Evolutionary conservation across 176 grass and related monocot genomes (phyloP), one percentile per base, ranked within the genome.

Genomic region (Cenchrus fungigraminus): DNA sequence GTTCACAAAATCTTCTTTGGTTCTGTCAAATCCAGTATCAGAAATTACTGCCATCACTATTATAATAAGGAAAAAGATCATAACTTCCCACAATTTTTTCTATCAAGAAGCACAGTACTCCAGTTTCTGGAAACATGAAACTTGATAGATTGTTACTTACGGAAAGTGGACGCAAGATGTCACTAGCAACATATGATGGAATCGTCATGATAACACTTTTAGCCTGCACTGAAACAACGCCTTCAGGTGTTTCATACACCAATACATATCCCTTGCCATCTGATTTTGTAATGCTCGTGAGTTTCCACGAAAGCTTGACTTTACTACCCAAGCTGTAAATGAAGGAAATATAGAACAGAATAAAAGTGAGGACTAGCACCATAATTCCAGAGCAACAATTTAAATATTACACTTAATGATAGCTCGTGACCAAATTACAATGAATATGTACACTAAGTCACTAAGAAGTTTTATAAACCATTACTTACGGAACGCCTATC

Each of bases 221-320:
- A 86, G 88, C 87, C 82, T 90, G 83, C 82, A 99, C 88, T 15
- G 84, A 91, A 68, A 83, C 84, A 19, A 64, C 68, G 51, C 94
- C 94, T 79, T 86, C 91, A 67, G 97, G 97, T 45, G 94, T 99
- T 59, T 99, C 92, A 86, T 99, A 99, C 29, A 77, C 71, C 84
- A 96, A 85, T 22, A 88, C 66, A 91, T 94, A 99, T 32, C 90
- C 90, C 67, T 95, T 82, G 65, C 53, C 81, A 12, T 96, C 97
- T n/a, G 87, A 87, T 69, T 86, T 96, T 77, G 74, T 82, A 82
- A 99, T 97, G 86, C 90, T 91, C 53, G 65, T 94, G 50, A 96
- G 86, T 81, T 96, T 99, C 94, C 97, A 97, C 58, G 91, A 99
- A 9, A 99, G 78, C 81, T 97, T 99, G 47, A 96, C 88, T 91